Percentiles rank a stretch among this genome's conserved stretches.
Conservation (phyloP, 1,139 yeast species). For the Lodderomyces elongisporus region DNA sequence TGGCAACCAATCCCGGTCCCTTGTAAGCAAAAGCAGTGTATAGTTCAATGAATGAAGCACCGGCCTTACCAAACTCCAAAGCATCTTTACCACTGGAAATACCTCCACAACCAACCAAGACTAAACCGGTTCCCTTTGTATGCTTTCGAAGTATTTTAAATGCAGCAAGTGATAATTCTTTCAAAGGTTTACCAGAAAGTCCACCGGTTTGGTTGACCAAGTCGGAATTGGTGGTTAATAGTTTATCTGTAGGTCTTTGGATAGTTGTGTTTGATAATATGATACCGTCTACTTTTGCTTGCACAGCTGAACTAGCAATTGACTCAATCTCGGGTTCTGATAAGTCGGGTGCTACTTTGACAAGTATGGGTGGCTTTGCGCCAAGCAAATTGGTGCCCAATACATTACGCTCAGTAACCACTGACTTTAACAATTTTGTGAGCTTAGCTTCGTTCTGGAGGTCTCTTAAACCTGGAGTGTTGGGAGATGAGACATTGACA, state of each 20-base stretch:
- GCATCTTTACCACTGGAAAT: conserved; percentile 81
- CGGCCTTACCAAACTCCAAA: conserved; percentile 86
- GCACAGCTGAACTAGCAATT: conserved; percentile 76
- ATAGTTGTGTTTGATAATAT: conserved; percentile 90
- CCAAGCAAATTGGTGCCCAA: conserved; percentile 38
- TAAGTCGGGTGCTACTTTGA: conserved; percentile 91
- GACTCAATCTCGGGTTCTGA: conserved; percentile 75
- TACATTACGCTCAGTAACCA: conserved; percentile 54
- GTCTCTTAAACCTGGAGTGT: conserved; percentile 90
- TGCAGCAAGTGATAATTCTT: conserved; percentile 72
- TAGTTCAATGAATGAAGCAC: conserved; percentile 81
- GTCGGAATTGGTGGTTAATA: conserved; percentile 43
- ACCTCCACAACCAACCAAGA: conserved; percentile 93
- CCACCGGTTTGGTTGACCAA: conserved; percentile 72
- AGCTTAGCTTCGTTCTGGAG: conserved; percentile 75
- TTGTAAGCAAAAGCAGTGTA: conserved; percentile 89
- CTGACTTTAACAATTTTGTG: conserved; percentile 59
- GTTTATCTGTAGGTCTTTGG: conserved; percentile 55
- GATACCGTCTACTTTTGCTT: conserved; percentile 82
- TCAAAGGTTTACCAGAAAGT: conserved; percentile 86
- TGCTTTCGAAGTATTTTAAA: conserved; percentile 65
- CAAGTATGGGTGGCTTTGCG: conserved; percentile 68
- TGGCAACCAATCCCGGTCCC: conserved; percentile 85
- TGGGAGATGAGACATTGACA: conserved; percentile 92
- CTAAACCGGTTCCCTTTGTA: conserved; percentile 66